Conservation (phyloP, 2,329 filamentous ascomycete genomes). For the Pestalotiopsis sp. region DNA sequence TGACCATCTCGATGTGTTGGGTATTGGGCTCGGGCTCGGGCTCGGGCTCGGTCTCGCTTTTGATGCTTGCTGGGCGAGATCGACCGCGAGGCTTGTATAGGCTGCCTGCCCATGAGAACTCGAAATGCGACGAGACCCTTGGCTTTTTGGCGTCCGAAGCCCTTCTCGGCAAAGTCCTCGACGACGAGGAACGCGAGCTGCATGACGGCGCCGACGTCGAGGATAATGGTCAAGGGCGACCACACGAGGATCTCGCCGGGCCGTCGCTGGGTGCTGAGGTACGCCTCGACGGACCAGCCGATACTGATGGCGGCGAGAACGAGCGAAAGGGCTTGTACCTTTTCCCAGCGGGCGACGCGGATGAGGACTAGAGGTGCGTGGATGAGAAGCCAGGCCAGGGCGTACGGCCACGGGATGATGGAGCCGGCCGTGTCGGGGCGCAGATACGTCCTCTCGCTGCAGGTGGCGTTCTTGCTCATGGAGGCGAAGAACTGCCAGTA, state of each 20-base stretch:
- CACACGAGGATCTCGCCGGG: constrained; percentile 19
- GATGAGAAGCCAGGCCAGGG: constrained; percentile 19
- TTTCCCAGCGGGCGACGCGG: constrained; percentile 19
- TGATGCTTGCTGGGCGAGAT: background rate
- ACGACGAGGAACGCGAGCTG: constrained; percentile 20
- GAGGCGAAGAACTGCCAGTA: constrained; percentile 3
- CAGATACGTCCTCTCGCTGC: constrained; percentile 12
- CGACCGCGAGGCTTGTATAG: background rate
- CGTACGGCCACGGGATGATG: constrained; percentile 21
- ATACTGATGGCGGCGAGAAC: constrained; percentile 19
- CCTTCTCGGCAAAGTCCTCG: constrained; percentile 6
- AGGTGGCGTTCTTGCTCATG: background rate
- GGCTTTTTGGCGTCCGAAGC: background rate
- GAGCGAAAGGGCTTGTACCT: constrained; percentile 19
- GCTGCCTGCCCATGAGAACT: background rate
- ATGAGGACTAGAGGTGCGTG: constrained; percentile 18
- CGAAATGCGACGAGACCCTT: background rate
- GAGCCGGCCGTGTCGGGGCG: constrained; percentile 17
- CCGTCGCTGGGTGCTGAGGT: constrained; percentile 16
- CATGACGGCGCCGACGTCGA: constrained; percentile 21
- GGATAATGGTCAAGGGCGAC: constrained; percentile 18
- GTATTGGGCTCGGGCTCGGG: background rate
- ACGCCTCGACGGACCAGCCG: constrained; percentile 18
- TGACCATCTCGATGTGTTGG: background rate
- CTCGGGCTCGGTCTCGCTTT: background rate